Percentiles rank a stretch among this genome's conserved stretches.
phyloP scores from a whole-genome alignment of 2,329 filamentous ascomycete genomes.

The Microsporum canis region DNA sequence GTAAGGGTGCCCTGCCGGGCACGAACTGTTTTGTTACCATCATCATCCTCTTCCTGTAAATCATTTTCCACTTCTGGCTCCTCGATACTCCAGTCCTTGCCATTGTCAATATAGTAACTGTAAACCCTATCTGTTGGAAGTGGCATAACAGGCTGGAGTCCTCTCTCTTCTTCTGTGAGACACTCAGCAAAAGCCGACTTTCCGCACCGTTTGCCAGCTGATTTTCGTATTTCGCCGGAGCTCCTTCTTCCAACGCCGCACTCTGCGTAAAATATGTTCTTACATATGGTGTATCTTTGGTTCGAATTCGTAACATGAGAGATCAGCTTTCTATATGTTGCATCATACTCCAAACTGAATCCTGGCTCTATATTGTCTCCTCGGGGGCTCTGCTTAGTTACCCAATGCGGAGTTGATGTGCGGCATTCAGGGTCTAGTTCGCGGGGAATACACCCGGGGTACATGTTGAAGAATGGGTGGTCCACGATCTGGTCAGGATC shows the following conservation, averaged over 20 bases:
- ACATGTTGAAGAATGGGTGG: slow-evolving; percentile 41
- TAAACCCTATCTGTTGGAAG: slow-evolving; percentile 37
- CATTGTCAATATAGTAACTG: slow-evolving; percentile 30
- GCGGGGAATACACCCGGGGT: slow-evolving; percentile 37
- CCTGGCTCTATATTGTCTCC: slow-evolving; percentile 36
- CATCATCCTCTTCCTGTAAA: slow-evolving; percentile 17
- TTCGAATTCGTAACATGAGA: slow-evolving; percentile 27
- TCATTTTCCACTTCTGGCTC: slow-evolving; percentile 15
- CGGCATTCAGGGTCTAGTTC: slow-evolving; percentile 32
- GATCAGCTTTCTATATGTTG: slow-evolving; percentile 27
- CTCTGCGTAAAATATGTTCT: slow-evolving; percentile 33
- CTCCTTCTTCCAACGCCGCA: slow-evolving; percentile 36
- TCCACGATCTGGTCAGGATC: slow-evolving; percentile 41
- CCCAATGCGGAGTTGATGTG: slow-evolving; percentile 32
- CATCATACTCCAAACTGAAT: slow-evolving; percentile 35
- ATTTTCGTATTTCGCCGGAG: slow-evolving; percentile 31
- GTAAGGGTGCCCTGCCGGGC: slow-evolving; percentile 20
- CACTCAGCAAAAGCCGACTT: slow-evolving; percentile 39
- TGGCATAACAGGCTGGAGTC: slow-evolving; percentile 36
- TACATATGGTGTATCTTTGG: slow-evolving; percentile 31
- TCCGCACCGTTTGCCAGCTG: slow-evolving; percentile 35
- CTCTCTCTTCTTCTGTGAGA: slow-evolving; percentile 34
- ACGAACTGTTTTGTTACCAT: slow-evolving; percentile 19
- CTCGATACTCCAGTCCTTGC: slow-evolving; percentile 33
- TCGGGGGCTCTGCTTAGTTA: slow-evolving; percentile 31